Percentiles rank a stretch among this genome's conserved stretches.
Evolutionary conservation across 108 stramenopile genomes (phyloP).

Genomic region (Skeletonema costatum): DNA sequence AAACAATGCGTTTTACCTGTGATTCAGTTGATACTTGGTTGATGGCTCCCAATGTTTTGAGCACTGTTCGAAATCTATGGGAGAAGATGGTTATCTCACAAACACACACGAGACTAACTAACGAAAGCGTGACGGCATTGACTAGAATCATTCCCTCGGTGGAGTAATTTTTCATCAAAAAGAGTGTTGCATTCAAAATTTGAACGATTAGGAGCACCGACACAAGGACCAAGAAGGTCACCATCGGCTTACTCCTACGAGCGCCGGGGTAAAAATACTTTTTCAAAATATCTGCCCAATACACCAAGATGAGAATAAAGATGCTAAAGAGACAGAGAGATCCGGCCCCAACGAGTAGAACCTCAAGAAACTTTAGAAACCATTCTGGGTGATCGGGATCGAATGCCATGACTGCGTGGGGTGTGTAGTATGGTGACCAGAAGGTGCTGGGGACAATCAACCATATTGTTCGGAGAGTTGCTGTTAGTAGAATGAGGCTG

Average conservation of each 20-base stretch:
- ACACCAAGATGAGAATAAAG: conserved; percentile 95
- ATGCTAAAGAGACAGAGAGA: conserved; percentile 91
- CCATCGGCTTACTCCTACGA: conserved; percentile 86
- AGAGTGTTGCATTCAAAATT: conserved; percentile 78
- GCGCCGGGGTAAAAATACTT: conserved; percentile 93
- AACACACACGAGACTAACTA: conserved; percentile 87
- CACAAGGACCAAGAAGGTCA: conserved; percentile 83
- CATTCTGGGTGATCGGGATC: conserved; percentile 73
- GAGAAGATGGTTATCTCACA: conserved; percentile 93
- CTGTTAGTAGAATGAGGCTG: conserved; percentile 87
- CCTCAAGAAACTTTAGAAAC: conserved; percentile 82
- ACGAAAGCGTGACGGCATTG: conserved; percentile 82
- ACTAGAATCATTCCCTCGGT: conserved; percentile 95
- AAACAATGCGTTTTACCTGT: conserved; percentile 93
- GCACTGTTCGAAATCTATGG: conserved; percentile 92
- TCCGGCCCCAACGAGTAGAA: conserved; percentile 82
- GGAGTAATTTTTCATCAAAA: conserved; percentile 79
- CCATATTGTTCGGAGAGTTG: conserved; percentile 85
- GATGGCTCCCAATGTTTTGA: conserved; percentile 92
- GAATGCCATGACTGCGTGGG: conserved; percentile 88
- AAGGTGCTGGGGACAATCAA: conserved; percentile 87
- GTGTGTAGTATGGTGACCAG: conserved; percentile 85
- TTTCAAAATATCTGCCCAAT: conserved; percentile 97
- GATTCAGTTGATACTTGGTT: conserved; percentile 95
- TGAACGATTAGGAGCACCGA: conserved; percentile 64